These are phyloP conservation scores for Volvariella surrecta DNA, from an alignment of 1,284 basidiomycete genomes.

Conservation along the genomic window DNA sequence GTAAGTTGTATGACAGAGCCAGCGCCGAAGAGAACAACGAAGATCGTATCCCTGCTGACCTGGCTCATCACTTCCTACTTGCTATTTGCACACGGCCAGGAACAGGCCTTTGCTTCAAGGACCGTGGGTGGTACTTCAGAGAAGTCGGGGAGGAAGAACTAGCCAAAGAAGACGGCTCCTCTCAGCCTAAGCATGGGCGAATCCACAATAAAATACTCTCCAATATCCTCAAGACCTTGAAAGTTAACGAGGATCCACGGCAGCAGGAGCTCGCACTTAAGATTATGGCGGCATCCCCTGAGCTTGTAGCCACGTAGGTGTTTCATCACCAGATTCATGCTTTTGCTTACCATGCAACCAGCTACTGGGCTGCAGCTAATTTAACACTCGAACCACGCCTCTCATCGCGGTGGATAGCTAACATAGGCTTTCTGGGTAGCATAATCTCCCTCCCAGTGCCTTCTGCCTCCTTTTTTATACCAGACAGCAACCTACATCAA, in stretches of 20 bases:
- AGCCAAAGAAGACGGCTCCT: constrained; percentile 20
- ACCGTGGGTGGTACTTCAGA: constrained; percentile 87
- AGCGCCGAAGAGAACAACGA: constrained; percentile 41
- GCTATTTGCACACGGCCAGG: constrained; percentile 83
- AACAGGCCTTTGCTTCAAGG: constrained; percentile 80
- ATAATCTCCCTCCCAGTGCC: constrained; percentile 76
- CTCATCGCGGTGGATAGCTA: constrained; percentile 85
- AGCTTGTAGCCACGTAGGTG: constrained; percentile 73
- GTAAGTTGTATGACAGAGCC: constrained; percentile 60
- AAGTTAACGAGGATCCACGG: constrained; percentile 78
- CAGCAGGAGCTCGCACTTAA: constrained; percentile 80
- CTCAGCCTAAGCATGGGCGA: constrained; percentile 27
- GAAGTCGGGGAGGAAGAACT: constrained; percentile 34
- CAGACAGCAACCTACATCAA: constrained; percentile 36
- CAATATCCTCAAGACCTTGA: constrained; percentile 66
- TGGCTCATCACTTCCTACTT: constrained; percentile 83
- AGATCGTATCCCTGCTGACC: constrained; percentile 63
- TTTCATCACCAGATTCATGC: constrained; percentile 4
- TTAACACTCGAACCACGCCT: constrained; percentile 82
- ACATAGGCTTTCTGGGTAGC: constrained; percentile 73
- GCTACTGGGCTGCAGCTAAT: constrained; percentile 71
- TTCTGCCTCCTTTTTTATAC: constrained; percentile 48
- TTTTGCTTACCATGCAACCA: constrained; percentile 20
- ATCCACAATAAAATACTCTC: constrained; percentile 84
- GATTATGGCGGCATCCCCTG: constrained; percentile 76